Evolutionary conservation across 345 rosid genomes (phyloP).

Genomic region (Camelina laxa): DNA sequence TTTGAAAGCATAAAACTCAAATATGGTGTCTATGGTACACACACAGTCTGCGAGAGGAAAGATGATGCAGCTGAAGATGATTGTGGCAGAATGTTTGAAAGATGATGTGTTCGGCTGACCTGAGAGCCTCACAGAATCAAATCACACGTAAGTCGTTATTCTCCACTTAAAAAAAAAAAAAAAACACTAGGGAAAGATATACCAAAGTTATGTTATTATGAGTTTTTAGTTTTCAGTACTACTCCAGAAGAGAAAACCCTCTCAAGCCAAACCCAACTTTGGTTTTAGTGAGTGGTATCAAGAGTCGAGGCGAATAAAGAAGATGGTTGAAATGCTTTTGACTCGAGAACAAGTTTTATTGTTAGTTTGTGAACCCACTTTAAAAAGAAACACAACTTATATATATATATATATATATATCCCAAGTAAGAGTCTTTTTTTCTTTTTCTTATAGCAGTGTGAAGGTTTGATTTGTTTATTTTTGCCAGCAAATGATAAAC

Average conservation of each 20-base stretch:
- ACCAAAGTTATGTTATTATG: too few relatives aligned
- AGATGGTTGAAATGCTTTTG: slow-evolving; percentile 9
- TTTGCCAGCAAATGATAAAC: not conserved
- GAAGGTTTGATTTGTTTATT: not conserved
- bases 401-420: not conserved
- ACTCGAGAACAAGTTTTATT: slow-evolving; percentile 8
- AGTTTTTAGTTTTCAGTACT: too few relatives aligned
- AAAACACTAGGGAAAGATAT: not conserved
- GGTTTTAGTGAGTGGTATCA: not conserved
- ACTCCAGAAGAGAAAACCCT: too few relatives aligned
- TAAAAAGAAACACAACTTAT: not conserved
- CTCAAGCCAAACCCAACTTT: too few relatives aligned
- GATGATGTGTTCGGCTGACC: slow-evolving; percentile 41
- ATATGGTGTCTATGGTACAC: slow-evolving; percentile 15
- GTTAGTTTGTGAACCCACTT: slow-evolving; percentile 1
- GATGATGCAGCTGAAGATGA: slow-evolving; percentile 67
- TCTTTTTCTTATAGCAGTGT: not conserved
- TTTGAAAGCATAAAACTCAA: not conserved
- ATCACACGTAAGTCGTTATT: slow-evolving; percentile 20
- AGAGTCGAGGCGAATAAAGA: slow-evolving; percentile 19
- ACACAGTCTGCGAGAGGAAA: slow-evolving; percentile 72
- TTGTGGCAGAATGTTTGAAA: slow-evolving; percentile 62
- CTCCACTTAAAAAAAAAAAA: not conserved
- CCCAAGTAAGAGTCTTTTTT: not conserved
- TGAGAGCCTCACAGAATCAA: slow-evolving; percentile 2